Evolutionary conservation across 202 grass and related monocot genomes (phyloP).

Genomic region (Zoysia matrella): DNA sequence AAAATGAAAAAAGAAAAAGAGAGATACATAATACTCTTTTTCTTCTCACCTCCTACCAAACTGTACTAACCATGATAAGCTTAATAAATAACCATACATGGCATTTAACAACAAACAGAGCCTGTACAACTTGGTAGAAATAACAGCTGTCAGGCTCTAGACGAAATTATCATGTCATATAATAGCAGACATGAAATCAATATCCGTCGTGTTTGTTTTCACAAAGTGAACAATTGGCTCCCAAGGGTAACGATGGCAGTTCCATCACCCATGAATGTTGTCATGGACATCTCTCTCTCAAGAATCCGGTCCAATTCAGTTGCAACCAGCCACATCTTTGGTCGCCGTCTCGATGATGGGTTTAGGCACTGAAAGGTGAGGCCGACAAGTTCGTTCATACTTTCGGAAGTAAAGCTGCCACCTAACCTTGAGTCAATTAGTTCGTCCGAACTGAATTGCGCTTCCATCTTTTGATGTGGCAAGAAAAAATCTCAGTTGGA

Average conservation of each 20-base stretch:
- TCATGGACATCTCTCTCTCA: slow-evolving; percentile 87
- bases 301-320: slow-evolving; percentile 81
- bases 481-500: slow-evolving; percentile 39
- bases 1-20: slow-evolving; percentile 49
- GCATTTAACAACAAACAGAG: slow-evolving; percentile 57
- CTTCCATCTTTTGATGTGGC: slow-evolving; percentile 66
- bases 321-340: slow-evolving; percentile 68
- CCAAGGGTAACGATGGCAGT: slow-evolving; percentile 85
- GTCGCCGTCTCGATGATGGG: slow-evolving; percentile 62
- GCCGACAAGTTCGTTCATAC: slow-evolving; percentile 78
- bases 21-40: slow-evolving; percentile 56
- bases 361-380: slow-evolving; percentile 81
- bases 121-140: slow-evolving; percentile 51
- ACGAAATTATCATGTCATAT: slow-evolving; percentile 54
- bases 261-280: slow-evolving; percentile 85
- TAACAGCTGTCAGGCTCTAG: slow-evolving; percentile 40
- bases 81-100: slow-evolving; percentile 62
- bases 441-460: slow-evolving; percentile 61
- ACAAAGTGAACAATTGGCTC: slow-evolving; percentile 86
- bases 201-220: slow-evolving; percentile 23
- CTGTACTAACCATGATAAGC: slow-evolving; percentile 65
- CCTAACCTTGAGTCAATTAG: slow-evolving; percentile 81
- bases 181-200: slow-evolving; percentile 50
- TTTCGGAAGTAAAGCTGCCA: slow-evolving; percentile 83
- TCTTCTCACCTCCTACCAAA: slow-evolving; percentile 60